Percentiles rank a stretch among this genome's conserved stretches.
Evolutionary conservation across 1,284 basidiomycete species (phyloP).

Genomic region (Ganoderma lingzhi): DNA sequence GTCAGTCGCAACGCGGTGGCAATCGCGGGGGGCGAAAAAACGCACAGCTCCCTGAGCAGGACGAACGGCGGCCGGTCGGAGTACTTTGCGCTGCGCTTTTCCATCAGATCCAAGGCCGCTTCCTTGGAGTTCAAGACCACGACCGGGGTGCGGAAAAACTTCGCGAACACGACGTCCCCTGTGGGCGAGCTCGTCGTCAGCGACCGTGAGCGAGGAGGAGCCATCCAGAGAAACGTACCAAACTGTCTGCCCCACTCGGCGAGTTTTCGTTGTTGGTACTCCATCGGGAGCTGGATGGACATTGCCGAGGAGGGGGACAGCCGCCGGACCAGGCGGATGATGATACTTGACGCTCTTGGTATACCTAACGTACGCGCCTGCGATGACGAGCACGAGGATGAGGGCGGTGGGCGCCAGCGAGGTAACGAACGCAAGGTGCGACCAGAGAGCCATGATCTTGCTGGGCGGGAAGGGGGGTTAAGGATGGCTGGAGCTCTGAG

Average conservation of each 20-base stretch:
- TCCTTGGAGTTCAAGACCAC: conserved; percentile 47
- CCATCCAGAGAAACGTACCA: conserved; percentile 20
- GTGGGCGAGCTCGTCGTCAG: background rate
- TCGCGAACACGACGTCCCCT: conserved; percentile 49
- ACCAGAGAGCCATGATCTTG: conserved; percentile 22
- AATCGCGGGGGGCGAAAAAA: background rate
- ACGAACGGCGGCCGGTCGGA: conserved; percentile 46
- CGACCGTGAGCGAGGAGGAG: background rate
- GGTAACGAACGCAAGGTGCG: conserved; percentile 11
- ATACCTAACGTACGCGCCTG: conserved; percentile 18
- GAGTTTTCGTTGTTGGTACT: conserved; percentile 32
- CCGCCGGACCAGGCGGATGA: conserved; percentile 33
- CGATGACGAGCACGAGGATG: conserved; percentile 17
- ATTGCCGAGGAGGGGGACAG: conserved; percentile 35
- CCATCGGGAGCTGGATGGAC: conserved; percentile 34
- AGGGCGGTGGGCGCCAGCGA: conserved; percentile 16
- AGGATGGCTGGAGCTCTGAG: conserved; percentile 2
- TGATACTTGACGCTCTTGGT: conserved; percentile 18
- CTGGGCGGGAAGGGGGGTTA: conserved; percentile 3
- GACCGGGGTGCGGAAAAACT: conserved; percentile 44
- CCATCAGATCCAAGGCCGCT: conserved; percentile 49
- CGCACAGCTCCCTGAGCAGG: conserved; percentile 41
- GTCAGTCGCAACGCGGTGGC: background rate
- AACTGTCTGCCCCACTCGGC: conserved; percentile 34
- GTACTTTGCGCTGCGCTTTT: conserved; percentile 49